Base-by-base conservation (phyloP, 495 filamentous ascomycete species). In the Annulohypoxylon bovei region DNA sequence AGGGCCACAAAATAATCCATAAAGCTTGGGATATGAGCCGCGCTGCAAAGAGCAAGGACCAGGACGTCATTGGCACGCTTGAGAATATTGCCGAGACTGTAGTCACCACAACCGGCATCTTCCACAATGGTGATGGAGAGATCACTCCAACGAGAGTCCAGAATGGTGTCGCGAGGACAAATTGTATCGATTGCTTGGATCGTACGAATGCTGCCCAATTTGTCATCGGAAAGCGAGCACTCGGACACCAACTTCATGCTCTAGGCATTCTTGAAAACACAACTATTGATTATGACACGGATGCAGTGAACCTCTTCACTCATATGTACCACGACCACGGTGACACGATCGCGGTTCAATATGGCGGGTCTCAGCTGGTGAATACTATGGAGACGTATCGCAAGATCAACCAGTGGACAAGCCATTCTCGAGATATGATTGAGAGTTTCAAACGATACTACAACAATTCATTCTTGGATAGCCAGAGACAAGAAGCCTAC, bases 301-400 rank as follows among this genome's bases (percentile, higher is more conserved):
- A 99, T 79, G 92, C 92, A 3, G 91, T 97, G 50, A 97, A 98
- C 74, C 86, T 97, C 4, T 97, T 99, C 66, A 98, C 95, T 1
- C 92, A 97, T 76, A 98, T 98, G 95, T 94, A 89, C 79, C 94
- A 98, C 75, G 93, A 95, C 70, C 95, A 99, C 75, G 95, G 95
- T 37, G 95, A 99, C 75, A 97, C 93, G 18, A 98, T 99, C 76
- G 95, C 95, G 22, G 91, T 98, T 30, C 95, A 99, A 75, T 99
- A 99, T 75, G 96, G 96, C 54, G 96, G 95, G 23, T 98, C 94
- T 8, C 95, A 98, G 77, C 85, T 99, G 1, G 95, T 99, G 64
- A 99, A 99, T 78, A 99, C 95, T 0, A 97, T 98, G 95, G 94
- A 94, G 62, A 98, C 96, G 1, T 99, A 99, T 77, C 90, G 95